Evolutionary conservation across 2,329 filamentous ascomycete species (phyloP).

Genomic region (Whalleya microplaca): DNA sequence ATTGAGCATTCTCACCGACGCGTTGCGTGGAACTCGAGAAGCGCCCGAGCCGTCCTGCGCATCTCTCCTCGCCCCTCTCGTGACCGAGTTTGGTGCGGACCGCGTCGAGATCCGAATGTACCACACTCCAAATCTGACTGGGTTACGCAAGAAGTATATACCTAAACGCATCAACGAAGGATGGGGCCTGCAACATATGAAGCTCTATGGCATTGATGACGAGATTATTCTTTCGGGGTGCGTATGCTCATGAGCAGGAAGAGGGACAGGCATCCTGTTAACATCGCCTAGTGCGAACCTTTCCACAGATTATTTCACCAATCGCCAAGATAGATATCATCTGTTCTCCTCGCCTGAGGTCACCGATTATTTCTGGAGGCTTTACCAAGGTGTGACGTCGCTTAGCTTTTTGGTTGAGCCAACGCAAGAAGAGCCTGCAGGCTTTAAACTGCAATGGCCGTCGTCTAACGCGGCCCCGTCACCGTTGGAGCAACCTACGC

Average conservation of each 20-base stretch:
- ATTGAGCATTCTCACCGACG: slow-evolving; percentile 90
- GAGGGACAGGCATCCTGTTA: slow-evolving; percentile 13
- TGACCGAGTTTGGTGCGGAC: slow-evolving; percentile 79
- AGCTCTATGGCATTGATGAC: slow-evolving; percentile 93
- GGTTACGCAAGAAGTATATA: slow-evolving; percentile 79
- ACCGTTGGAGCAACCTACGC: slow-evolving; percentile 70
- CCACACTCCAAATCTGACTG: slow-evolving; percentile 94
- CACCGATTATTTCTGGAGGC: slow-evolving; percentile 77
- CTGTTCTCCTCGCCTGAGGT: slow-evolving; percentile 80
- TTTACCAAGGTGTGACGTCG: slow-evolving; percentile 77
- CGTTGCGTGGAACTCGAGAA: slow-evolving; percentile 87
- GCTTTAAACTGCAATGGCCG: slow-evolving; percentile 75
- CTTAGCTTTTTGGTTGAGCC: slow-evolving; percentile 83
- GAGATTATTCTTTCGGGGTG: slow-evolving; percentile 93
- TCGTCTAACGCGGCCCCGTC: slow-evolving; percentile 72
- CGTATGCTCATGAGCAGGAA: slow-evolving; percentile 19
- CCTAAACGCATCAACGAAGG: slow-evolving; percentile 95
- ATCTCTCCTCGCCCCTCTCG: slow-evolving; percentile 82
- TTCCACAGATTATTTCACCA: slow-evolving; percentile 93
- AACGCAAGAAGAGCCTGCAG: slow-evolving; percentile 52
- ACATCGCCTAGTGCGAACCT: slow-evolving; percentile 69
- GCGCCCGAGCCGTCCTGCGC: slow-evolving; percentile 84
- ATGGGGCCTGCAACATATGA: slow-evolving; percentile 99
- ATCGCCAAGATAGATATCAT: slow-evolving; percentile 93
- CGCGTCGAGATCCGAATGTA: slow-evolving; percentile 96